These are phyloP conservation scores for Dendrobium catenatum DNA, from an alignment of 106 monocot species.

Conservation along the genomic window DNA sequence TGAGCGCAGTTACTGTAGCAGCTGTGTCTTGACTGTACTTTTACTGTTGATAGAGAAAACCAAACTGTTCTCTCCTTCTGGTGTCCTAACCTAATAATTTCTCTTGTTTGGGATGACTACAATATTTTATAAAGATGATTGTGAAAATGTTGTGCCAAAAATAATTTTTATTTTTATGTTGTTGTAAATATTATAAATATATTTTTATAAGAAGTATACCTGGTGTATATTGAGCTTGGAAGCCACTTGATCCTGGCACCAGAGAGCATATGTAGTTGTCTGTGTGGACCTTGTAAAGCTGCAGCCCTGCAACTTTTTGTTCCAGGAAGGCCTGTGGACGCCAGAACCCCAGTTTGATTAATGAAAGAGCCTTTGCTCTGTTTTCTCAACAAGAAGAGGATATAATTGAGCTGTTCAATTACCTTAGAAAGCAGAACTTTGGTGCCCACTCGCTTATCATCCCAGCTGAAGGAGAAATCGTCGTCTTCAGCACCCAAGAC, in stretches of 20 bases:
- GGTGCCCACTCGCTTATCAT: constrained; percentile 75
- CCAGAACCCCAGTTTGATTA: constrained; percentile 20
- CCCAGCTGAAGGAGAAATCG: constrained; percentile 84
- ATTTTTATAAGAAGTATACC: constrained; percentile 15
- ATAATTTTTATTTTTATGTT: too few relatives aligned
- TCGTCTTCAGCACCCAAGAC: constrained; percentile 82
- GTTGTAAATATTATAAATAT: too few relatives aligned
- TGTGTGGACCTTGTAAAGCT: constrained; percentile 45
- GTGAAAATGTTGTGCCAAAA: too few relatives aligned
- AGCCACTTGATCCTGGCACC: constrained; percentile 45
- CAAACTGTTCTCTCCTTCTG: too few relatives aligned
- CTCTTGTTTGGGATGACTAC: too few relatives aligned
- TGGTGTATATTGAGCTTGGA: constrained; percentile 34
- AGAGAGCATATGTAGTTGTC: constrained; percentile 52
- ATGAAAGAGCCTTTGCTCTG: not conserved
- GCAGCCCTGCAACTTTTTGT: constrained; percentile 26
- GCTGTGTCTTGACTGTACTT: too few relatives aligned
- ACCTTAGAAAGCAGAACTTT: constrained; percentile 32
- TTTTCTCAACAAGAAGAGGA: constrained; percentile 9
- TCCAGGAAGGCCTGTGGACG: constrained; percentile 46
- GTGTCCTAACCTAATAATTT: too few relatives aligned
- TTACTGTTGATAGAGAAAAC: too few relatives aligned
- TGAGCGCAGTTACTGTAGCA: too few relatives aligned
- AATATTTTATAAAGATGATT: too few relatives aligned
- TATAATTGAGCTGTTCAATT: constrained; percentile 52